Evolutionary conservation across 257 asterid species (phyloP).

Genomic region (Petrea volubilis): DNA sequence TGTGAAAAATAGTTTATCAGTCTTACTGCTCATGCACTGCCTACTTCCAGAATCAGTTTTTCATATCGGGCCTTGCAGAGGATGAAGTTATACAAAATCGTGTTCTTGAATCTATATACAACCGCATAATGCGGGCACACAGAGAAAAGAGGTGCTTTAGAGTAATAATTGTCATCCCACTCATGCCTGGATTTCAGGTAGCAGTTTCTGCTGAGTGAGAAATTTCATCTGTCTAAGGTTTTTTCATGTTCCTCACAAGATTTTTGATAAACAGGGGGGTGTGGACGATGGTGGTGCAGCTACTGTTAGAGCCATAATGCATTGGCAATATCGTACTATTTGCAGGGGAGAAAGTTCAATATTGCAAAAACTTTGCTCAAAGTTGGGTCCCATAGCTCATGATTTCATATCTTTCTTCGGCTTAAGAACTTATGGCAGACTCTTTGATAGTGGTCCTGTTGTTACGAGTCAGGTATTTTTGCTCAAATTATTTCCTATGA

Average conservation of each 20-base stretch:
- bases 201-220: slow-evolving; percentile 17
- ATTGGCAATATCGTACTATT: slow-evolving; percentile 95
- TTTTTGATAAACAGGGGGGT: slow-evolving; percentile 68
- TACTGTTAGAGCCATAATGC: slow-evolving; percentile 94
- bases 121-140: slow-evolving; percentile 80
- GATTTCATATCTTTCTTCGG: slow-evolving; percentile 90
- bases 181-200: slow-evolving; percentile 95
- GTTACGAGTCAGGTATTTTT: slow-evolving; percentile 82
- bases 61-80: slow-evolving; percentile 87
- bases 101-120: slow-evolving; percentile 79
- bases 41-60: slow-evolving; percentile 84
- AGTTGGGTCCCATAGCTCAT: slow-evolving; percentile 62
- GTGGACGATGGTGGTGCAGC: slow-evolving; percentile 95
- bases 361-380: slow-evolving; percentile 69
- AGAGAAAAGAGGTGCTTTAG: slow-evolving; percentile 66
- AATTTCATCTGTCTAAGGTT: slow-evolving; percentile 5
- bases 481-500: not conserved
- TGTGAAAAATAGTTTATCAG: not conserved
- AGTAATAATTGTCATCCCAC: slow-evolving; percentile 88
- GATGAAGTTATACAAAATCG: slow-evolving; percentile 88
- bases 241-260: slow-evolving; percentile 17
- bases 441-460: slow-evolving; percentile 64
- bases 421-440: slow-evolving; percentile 75
- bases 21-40: slow-evolving; percentile 5
- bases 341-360: slow-evolving; percentile 75